Conservation (phyloP, 2,329 filamentous ascomycete species). For the Botryotinia convoluta region DNA sequence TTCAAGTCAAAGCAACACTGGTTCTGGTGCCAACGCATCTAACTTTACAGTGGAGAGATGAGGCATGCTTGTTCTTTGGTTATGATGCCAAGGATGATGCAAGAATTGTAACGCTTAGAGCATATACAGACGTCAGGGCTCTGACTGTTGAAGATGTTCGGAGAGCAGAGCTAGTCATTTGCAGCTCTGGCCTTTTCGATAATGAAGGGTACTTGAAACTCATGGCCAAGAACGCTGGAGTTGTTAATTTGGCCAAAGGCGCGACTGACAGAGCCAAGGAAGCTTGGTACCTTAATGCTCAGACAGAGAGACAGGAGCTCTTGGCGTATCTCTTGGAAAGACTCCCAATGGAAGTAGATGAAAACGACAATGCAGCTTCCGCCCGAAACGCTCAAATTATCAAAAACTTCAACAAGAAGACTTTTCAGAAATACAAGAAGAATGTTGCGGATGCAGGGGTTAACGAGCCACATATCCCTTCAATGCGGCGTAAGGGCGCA, state of each 20-base stretch:
- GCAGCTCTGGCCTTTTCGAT: not conserved
- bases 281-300: constrained; percentile 1
- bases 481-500: not conserved
- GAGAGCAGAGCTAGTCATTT: constrained; percentile 7
- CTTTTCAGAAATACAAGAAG: not conserved
- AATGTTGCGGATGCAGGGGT: not conserved
- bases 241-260: not conserved
- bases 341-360: not conserved
- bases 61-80: constrained; percentile 43
- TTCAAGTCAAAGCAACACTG: constrained; percentile 54
- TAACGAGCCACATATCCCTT: not conserved
- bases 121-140: constrained; percentile 22
- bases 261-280: not conserved
- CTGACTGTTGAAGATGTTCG: not conserved
- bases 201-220: not conserved
- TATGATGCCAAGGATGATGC: not conserved
- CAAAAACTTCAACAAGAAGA: not conserved
- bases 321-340: not conserved
- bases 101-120: constrained; percentile 45
- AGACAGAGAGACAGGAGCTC: not conserved
- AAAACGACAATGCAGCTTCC: not conserved
- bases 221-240: not conserved
- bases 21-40: constrained; percentile 57
- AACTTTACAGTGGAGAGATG: constrained; percentile 55
- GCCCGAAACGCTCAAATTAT: not conserved